Percentiles rank a stretch among this genome's conserved stretches.
Conservation (phyloP, 768 basidiomycete genomes). For the Pleurotus tuoliensis region DNA sequence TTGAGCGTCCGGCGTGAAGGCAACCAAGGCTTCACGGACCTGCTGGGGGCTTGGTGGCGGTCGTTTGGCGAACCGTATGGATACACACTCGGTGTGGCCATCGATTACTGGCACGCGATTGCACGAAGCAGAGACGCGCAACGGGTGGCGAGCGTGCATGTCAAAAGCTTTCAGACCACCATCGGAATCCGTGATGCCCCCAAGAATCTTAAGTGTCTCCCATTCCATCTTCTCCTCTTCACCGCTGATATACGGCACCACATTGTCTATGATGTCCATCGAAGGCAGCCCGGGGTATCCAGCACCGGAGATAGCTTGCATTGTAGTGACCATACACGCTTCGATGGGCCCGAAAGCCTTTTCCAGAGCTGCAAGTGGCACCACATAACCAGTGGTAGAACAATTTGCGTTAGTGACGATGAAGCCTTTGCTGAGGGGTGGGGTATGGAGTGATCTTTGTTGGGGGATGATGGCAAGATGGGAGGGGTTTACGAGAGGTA, state of each 20-base stretch:
- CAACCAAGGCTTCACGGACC: conserved; percentile 74
- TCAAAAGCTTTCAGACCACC: conserved; percentile 67
- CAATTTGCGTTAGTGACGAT: conserved; percentile 99
- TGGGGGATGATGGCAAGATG: conserved; percentile 84
- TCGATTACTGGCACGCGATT: conserved; percentile 96
- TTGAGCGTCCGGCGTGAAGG: conserved; percentile 75
- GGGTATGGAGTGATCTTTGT: conserved; percentile 68
- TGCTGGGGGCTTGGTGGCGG: conserved; percentile 87
- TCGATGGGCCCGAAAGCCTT: conserved; percentile 93
- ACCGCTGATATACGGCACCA: conserved; percentile 90
- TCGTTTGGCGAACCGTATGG: conserved; percentile 72
- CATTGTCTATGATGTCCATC: conserved; percentile 93
- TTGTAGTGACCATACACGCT: conserved; percentile 85
- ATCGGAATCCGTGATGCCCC: conserved; percentile 63
- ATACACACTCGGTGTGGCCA: conserved; percentile 90
- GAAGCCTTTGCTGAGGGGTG: conserved; percentile 77
- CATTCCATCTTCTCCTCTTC: conserved; percentile 99
- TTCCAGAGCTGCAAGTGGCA: conserved; percentile 90
- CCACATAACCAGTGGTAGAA: conserved; percentile 88
- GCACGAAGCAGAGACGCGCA: conserved; percentile 90
- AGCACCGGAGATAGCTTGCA: conserved; percentile 96
- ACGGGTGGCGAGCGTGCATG: conserved; percentile 73
- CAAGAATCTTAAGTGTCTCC: conserved; percentile 97
- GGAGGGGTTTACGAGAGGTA: conserved; percentile 88
- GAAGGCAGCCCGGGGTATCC: conserved; percentile 94